Conservation (phyloP, 148 eudicot species). For the Nyssa sinensis region DNA sequence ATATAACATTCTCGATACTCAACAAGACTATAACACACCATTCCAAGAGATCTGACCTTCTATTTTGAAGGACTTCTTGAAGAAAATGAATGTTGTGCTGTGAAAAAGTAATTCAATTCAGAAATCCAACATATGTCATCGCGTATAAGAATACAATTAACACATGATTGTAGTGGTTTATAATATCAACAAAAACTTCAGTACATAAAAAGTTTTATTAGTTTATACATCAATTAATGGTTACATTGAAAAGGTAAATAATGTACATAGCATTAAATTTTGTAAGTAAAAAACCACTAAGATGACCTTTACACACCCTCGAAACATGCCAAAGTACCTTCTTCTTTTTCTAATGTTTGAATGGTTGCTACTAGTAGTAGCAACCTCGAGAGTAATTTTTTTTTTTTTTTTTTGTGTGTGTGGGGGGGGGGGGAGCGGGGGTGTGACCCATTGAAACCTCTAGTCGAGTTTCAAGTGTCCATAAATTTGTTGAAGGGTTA, state of each 20-base stretch:
- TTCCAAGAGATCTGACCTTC: slow-evolving; percentile 81
- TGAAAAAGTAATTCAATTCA: slow-evolving; percentile 9
- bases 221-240: not conserved
- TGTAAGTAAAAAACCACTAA: too few relatives aligned
- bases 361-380: not conserved
- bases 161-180: too few relatives aligned
- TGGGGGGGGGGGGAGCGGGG: too few relatives aligned
- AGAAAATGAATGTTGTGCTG: slow-evolving; percentile 99
- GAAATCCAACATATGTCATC: not conserved
- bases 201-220: too few relatives aligned
- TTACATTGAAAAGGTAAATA: too few relatives aligned
- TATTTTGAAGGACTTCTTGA: slow-evolving; percentile 94
- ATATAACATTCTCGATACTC: slow-evolving; percentile 67
- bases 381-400: too few relatives aligned
- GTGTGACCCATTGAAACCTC: too few relatives aligned
- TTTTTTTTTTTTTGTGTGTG: too few relatives aligned
- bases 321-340: too few relatives aligned
- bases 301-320: not conserved
- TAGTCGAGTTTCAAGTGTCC: not conserved
- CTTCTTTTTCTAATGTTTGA: too few relatives aligned
- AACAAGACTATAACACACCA: slow-evolving; percentile 86
- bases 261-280: not conserved
- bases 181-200: too few relatives aligned
- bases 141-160: not conserved
- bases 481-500: not conserved